Conservation (phyloP, 2,329 filamentous ascomycete genomes). For the Microdochium paspali region DNA sequence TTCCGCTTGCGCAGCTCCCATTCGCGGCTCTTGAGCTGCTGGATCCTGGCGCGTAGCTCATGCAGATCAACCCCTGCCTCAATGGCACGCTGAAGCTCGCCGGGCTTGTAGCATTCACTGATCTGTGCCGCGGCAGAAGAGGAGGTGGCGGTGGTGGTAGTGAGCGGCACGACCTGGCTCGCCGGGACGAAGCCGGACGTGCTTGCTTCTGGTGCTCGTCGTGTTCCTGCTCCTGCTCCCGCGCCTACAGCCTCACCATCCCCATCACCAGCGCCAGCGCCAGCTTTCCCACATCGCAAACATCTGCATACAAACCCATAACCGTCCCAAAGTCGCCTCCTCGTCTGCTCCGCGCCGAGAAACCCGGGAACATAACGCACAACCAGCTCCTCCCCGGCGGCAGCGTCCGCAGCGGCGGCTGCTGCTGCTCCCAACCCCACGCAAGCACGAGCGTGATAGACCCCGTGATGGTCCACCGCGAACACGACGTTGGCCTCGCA, state of each 20-base stretch:
- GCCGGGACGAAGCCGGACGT: background rate
- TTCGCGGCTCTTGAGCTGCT: background rate
- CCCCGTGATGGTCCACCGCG: background rate
- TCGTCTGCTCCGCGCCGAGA: background rate
- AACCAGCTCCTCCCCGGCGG: background rate
- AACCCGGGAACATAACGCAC: background rate
- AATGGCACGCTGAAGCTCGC: background rate
- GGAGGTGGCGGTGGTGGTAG: no score
- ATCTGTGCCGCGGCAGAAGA: no score
- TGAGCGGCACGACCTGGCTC: background rate
- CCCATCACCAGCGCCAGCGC: background rate
- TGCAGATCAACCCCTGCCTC: background rate
- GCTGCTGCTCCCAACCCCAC: background rate
- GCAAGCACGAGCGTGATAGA: background rate
- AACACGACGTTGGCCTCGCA: conserved; percentile 22
- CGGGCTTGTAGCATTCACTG: no score
- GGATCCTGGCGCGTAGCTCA: background rate
- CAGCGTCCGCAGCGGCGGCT: no score
- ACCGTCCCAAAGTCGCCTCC: background rate
- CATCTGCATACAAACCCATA: background rate
- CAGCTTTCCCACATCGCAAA: background rate
- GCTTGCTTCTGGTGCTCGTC: background rate
- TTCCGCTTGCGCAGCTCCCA: background rate
- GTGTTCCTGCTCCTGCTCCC: background rate
- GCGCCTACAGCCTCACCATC: background rate